Conservation (phyloP, 768 basidiomycete species). For the Trametopsis cervina region DNA sequence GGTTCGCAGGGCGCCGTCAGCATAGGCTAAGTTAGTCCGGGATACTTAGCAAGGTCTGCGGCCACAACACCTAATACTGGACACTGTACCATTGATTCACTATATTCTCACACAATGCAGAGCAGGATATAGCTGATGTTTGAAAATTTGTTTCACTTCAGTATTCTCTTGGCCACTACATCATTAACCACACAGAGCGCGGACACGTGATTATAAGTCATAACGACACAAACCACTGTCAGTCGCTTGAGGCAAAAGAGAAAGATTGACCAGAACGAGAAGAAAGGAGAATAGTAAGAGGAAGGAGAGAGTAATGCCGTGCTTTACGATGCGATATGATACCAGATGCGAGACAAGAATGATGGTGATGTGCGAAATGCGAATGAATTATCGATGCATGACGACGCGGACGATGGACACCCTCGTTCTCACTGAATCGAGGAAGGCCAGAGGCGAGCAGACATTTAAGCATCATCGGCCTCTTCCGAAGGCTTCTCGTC, state of each 20-base stretch:
- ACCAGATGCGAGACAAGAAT: conserved; percentile 19
- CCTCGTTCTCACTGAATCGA: conserved; percentile 1
- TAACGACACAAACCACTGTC: neutral
- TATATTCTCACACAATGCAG: too few species aligned
- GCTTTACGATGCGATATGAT: conserved; percentile 18
- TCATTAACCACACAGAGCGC: too few species aligned
- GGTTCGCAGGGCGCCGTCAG: too few species aligned
- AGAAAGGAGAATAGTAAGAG: conserved; percentile 7
- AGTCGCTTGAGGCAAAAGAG: neutral
- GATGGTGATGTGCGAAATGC: conserved; percentile 16
- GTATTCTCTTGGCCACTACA: too few species aligned
- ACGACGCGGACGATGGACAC: conserved; percentile 13
- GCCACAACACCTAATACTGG: too few species aligned
- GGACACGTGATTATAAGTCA: too few species aligned
- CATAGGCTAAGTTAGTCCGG: too few species aligned
- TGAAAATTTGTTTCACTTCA: too few species aligned
- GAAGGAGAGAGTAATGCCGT: conserved; percentile 4
- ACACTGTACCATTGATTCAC: too few species aligned
- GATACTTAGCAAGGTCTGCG: too few species aligned
- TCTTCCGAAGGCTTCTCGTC: conserved; percentile 69
- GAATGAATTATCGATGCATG: conserved; percentile 6
- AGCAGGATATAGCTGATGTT: too few species aligned
- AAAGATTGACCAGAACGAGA: too few species aligned
- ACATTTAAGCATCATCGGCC: conserved; percentile 44
- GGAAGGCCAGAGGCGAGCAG: conserved; percentile 1